Conservation (phyloP, 179 eudicot genomes). For the Vitellaria paradoxa region DNA sequence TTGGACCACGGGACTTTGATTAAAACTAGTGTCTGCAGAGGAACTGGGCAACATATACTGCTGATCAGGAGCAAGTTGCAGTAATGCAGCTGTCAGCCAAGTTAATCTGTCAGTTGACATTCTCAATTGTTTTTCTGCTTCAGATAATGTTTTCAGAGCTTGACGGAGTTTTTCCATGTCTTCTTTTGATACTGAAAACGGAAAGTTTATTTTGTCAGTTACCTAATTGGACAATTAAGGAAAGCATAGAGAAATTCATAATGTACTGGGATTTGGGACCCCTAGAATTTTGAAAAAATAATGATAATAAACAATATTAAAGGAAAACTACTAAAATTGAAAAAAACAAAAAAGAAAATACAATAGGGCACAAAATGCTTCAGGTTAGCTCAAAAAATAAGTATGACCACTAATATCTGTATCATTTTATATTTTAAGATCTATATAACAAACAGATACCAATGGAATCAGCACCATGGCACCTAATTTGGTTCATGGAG, state of each 20-base stretch:
- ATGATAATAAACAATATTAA: not conserved
- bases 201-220: not conserved
- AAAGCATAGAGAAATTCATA: not conserved
- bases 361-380: too few species aligned
- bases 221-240: not conserved
- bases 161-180: conserved; percentile 96
- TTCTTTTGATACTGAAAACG: conserved; percentile 69
- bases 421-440: not conserved
- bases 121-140: conserved; percentile 94
- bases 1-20: conserved; percentile 54
- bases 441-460: not conserved
- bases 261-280: not conserved
- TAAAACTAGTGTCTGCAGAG: conserved; percentile 60
- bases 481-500: not conserved
- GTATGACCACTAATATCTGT: not conserved
- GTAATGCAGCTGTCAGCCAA: conserved; percentile 91
- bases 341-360: too few species aligned
- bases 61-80: conserved; percentile 97
- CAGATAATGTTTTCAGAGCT: conserved; percentile 89
- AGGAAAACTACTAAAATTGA: too few species aligned
- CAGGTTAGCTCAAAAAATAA: not conserved
- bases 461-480: not conserved
- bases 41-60: conserved; percentile 76
- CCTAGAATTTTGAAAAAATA: not conserved
- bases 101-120: conserved; percentile 82